These are phyloP conservation scores for Hymenoscyphus scutula DNA, from an alignment of 2,329 filamentous ascomycete genomes.

Conservation along the genomic window DNA sequence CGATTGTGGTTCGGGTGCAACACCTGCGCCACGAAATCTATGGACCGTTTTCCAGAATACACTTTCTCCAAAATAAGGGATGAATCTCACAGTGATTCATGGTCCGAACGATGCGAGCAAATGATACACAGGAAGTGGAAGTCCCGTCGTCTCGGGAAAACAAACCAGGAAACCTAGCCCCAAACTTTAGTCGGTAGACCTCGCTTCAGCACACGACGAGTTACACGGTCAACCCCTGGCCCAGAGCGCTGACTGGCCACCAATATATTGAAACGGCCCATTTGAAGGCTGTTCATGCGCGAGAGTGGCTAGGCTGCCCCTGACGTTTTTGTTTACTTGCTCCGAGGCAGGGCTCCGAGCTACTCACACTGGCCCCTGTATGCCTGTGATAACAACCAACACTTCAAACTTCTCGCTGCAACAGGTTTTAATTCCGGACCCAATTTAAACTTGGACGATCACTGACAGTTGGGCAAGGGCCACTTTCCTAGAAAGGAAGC, in stretches of 20 bases:
- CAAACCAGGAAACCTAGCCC: not conserved
- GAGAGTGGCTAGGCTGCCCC: not conserved
- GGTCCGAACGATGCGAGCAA: slow-evolving; percentile 1
- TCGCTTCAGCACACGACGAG: not conserved
- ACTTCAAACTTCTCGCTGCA: slow-evolving; percentile 3
- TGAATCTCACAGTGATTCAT: not conserved
- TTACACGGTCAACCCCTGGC: not conserved
- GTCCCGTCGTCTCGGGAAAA: slow-evolving; percentile 1
- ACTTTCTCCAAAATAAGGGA: not conserved
- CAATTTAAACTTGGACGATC: slow-evolving; percentile 5
- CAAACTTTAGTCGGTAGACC: not conserved
- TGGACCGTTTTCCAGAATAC: not conserved
- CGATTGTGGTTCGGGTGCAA: not conserved
- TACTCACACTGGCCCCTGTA: not conserved
- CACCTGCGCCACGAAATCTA: not conserved
- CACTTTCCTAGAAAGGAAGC: not conserved
- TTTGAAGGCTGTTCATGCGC: not conserved
- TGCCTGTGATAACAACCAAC: slow-evolving; percentile 3
- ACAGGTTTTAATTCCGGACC: slow-evolving; percentile 1
- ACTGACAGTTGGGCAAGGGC: not conserved
- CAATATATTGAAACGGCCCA: slow-evolving; percentile 1
- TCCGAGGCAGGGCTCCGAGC: not conserved
- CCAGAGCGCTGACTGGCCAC: not conserved
- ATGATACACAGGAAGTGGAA: not conserved
- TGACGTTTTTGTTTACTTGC: not conserved